Percentiles rank a stretch among this genome's conserved stretches.
phyloP scores from a whole-genome alignment of 805 yeast genomes.

The Yamadazyma takamatsuzukensis region DNA sequence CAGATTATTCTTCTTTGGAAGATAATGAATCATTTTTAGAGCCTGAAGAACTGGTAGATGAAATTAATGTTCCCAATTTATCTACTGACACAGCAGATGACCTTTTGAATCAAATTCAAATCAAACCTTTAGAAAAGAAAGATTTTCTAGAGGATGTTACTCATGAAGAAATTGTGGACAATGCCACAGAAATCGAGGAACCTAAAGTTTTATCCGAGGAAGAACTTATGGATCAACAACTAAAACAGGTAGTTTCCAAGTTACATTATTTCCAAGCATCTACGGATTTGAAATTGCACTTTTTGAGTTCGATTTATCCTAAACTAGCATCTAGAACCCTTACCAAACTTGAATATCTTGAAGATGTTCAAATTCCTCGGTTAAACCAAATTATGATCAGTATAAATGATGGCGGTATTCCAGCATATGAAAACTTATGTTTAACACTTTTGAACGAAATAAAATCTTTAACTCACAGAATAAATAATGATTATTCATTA shows the following conservation, averaged over 20 bases:
- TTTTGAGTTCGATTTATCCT: slow-evolving; percentile 9
- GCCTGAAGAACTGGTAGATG: background rate
- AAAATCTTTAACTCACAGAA: slow-evolving; percentile 30
- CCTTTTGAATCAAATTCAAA: slow-evolving; percentile 3
- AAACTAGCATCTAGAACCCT: slow-evolving; percentile 1
- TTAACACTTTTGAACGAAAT: slow-evolving; percentile 31
- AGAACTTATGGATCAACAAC: slow-evolving; percentile 6
- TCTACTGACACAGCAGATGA: slow-evolving; percentile 1
- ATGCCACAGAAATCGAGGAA: too few species aligned
- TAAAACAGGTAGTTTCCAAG: slow-evolving; percentile 1
- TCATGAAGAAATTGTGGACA: too few species aligned
- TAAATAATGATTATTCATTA: slow-evolving; percentile 45
- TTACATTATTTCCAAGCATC: slow-evolving; percentile 7
- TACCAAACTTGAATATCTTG: slow-evolving; percentile 4
- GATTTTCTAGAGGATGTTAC: slow-evolving; percentile 1
- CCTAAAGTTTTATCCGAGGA: background rate
- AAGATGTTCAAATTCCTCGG: slow-evolving; percentile 4
- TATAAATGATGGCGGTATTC: slow-evolving; percentile 31
- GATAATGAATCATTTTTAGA: too few species aligned
- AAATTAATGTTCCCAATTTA: background rate
- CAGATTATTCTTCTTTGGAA: slow-evolving; percentile 6
- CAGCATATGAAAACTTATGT: slow-evolving; percentile 31
- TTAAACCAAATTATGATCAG: slow-evolving; percentile 14
- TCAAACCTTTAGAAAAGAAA: slow-evolving; percentile 6
- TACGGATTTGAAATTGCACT: slow-evolving; percentile 9